Base-by-base conservation (phyloP, 2,329 filamentous ascomycete species). In the Pestalotiopsis sp. region DNA sequence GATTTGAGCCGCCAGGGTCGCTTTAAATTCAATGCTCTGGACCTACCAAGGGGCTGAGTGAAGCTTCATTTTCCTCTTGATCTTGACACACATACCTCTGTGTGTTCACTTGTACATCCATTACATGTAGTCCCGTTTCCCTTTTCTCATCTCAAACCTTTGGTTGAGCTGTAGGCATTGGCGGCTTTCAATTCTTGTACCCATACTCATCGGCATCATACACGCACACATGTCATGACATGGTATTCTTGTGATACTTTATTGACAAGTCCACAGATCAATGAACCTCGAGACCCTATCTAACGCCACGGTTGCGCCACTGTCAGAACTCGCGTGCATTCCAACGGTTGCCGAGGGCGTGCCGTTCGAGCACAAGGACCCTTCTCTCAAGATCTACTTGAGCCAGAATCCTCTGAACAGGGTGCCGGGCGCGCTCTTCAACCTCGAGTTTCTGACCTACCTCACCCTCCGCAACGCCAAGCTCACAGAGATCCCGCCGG, bases 391-490 rank as follows among this genome's bases (percentile, higher is more conserved):
- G 72, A 77, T 94, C 1, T 91, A 87, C 69, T 80, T 94, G 14
- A 85, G 86, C 13, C 83, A 82, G 66, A 94, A 93, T 74, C 76
- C 78, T 0, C 82, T 94, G 4, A 78, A 77, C 2, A 80, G 80
- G 14, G 80, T 92, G 1, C 91, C 92, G 0, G 81, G 83, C 2
- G 86, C 87, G 62, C 78, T 93, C 2, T 91, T 92, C 73, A 84
- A 87, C 61, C 80, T 93, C 2, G 81, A 88, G 25, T 82, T 89
- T 72, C 81, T 93, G 38, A 90, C 87, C 0, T 86, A 90, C 17
- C 84, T 94, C 13, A 92, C 87, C 72, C 82, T 94, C 17, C 88
- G 92, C 45, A 87, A 85, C 69, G 93, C 93, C 73, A 77, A 83
- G 27, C 83, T 94, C 14, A 80, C 80, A 0, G 86, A 91, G 73